These are phyloP conservation scores for Hypoxylon crocopeplum DNA, from an alignment of 495 filamentous ascomycete genomes.

Conservation along the genomic window DNA sequence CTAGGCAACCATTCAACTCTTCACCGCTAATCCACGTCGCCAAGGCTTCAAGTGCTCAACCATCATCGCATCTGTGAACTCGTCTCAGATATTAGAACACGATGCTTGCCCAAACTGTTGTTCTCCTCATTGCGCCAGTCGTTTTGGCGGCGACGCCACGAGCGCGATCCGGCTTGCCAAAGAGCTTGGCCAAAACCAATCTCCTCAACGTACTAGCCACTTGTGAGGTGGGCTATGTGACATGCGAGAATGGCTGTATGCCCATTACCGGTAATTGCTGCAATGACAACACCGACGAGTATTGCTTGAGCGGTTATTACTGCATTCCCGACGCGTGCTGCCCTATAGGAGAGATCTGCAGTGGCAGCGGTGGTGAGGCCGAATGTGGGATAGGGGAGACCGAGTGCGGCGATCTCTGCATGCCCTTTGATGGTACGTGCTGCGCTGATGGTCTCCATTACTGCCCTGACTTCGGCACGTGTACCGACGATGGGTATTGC, in stretches of 20 bases:
- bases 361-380: slow-evolving; percentile 1
- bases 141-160: slow-evolving; percentile 18
- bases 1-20: neutral
- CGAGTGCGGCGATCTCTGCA: slow-evolving; percentile 29
- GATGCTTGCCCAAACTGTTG: slow-evolving; percentile 26
- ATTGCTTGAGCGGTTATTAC: slow-evolving; percentile 33
- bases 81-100: slow-evolving; percentile 1
- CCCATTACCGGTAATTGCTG: slow-evolving; percentile 21
- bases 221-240: slow-evolving; percentile 12
- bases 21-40: neutral
- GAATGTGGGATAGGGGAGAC: slow-evolving; percentile 15
- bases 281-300: slow-evolving; percentile 36
- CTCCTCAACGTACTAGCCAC: slow-evolving; percentile 21
- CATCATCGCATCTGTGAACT: neutral
- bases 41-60: neutral
- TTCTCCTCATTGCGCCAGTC: slow-evolving; percentile 22
- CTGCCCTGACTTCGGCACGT: slow-evolving; percentile 34
- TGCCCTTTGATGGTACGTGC: slow-evolving; percentile 34
- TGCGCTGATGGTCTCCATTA: slow-evolving; percentile 24
- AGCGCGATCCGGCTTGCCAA: slow-evolving; percentile 22
- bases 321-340: slow-evolving; percentile 35
- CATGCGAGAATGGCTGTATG: slow-evolving; percentile 31
- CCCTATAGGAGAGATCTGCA: slow-evolving; percentile 29
- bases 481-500: slow-evolving; percentile 31
- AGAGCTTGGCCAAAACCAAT: slow-evolving; percentile 24